These are phyloP conservation scores for Davidsoniella eucalypti DNA, from an alignment of 2,329 filamentous ascomycete genomes.

Conservation along the genomic window DNA sequence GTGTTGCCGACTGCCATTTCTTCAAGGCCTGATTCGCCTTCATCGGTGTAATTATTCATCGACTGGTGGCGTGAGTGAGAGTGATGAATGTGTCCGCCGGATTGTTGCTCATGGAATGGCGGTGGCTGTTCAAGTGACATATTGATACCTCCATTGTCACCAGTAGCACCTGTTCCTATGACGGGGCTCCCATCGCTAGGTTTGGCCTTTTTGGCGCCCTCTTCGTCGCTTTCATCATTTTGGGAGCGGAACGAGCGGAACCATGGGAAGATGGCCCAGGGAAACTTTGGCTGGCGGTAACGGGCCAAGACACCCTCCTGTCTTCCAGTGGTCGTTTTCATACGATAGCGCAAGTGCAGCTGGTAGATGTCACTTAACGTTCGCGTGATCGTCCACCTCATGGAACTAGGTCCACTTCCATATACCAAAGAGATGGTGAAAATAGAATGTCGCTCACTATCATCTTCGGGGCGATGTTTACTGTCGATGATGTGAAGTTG, in stretches of 20 bases:
- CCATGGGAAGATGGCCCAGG: constrained; percentile 77
- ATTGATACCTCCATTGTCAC: constrained; percentile 18
- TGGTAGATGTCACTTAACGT: constrained; percentile 83
- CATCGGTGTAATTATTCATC: constrained; percentile 23
- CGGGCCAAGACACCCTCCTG: constrained; percentile 30
- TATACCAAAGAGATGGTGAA: constrained; percentile 93
- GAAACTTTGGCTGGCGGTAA: constrained; percentile 70
- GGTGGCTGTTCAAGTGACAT: constrained; percentile 19
- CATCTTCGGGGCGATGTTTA: constrained; percentile 45
- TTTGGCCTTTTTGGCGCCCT: constrained; percentile 18
- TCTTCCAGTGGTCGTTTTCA: constrained; percentile 51
- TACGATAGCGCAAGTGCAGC: constrained; percentile 82
- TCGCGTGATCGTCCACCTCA: constrained; percentile 88
- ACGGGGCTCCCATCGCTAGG: not conserved
- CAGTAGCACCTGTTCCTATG: not conserved
- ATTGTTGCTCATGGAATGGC: constrained; percentile 8
- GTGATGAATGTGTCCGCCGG: not conserved
- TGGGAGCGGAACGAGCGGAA: constrained; percentile 64
- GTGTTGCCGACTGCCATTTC: constrained; percentile 14
- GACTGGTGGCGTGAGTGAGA: constrained; percentile 9
- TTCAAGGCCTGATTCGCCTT: constrained; percentile 27
- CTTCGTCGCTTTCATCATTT: constrained; percentile 62
- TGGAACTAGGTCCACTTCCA: constrained; percentile 82
- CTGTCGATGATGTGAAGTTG: constrained; percentile 79
- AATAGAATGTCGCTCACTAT: constrained; percentile 56